phyloP scores from a whole-genome alignment of 305 asterid species.

The Fraxinus albicans region DNA sequence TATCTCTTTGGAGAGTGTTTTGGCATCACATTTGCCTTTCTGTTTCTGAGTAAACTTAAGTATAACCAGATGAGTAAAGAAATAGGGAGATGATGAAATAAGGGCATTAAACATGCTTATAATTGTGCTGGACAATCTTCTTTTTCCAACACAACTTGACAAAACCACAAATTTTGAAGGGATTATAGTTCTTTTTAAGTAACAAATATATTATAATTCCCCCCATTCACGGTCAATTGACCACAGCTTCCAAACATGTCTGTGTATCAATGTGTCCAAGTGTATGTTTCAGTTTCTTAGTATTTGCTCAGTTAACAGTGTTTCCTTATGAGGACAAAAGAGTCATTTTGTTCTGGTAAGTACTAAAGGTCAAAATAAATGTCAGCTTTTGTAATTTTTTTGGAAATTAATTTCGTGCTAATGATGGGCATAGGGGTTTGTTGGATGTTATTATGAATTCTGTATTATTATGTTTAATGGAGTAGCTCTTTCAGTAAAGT shows the following conservation, averaged over 20 bases:
- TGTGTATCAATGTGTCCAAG: background rate
- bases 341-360: background rate
- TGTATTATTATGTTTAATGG: background rate
- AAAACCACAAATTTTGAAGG: background rate
- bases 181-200: conserved; percentile 4
- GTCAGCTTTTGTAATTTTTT: background rate
- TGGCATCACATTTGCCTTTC: background rate
- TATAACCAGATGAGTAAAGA: background rate
- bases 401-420: background rate
- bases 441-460: background rate
- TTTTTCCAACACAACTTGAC: background rate
- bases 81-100: background rate
- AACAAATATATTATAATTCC: background rate
- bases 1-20: background rate
- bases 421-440: background rate
- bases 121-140: conserved; percentile 6
- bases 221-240: background rate
- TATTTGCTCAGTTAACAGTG: background rate
- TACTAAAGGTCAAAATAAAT: background rate
- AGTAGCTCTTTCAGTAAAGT: background rate
- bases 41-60: background rate
- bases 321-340: background rate
- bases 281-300: background rate
- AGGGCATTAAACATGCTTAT: background rate
- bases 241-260: background rate